Evolutionary conservation across 768 basidiomycete genomes (phyloP).

Genomic region (Hygrophorus pudorinus): DNA sequence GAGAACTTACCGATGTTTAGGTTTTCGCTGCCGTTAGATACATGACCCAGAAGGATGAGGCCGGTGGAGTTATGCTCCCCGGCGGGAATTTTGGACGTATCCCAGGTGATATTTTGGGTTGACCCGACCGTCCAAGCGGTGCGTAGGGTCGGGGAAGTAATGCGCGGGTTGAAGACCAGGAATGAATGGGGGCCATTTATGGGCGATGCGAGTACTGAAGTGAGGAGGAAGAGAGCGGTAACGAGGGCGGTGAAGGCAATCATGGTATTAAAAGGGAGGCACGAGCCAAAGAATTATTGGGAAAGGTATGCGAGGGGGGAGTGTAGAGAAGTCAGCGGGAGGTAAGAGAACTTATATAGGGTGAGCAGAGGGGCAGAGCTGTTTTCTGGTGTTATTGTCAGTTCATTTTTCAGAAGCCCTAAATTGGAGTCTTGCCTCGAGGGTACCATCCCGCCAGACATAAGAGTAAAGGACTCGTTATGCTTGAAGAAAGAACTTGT

Average conservation of each 20-base stretch:
- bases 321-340: not conserved
- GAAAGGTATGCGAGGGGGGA: too few relatives aligned
- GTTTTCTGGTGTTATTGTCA: not conserved
- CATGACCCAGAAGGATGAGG: slow-evolving; percentile 35
- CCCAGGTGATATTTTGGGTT: slow-evolving; percentile 34
- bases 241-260: slow-evolving; percentile 25
- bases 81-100: slow-evolving; percentile 27
- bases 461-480: too few relatives aligned
- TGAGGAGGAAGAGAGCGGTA: slow-evolving; percentile 18
- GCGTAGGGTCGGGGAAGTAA: slow-evolving; percentile 26
- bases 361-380: not conserved
- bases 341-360: not conserved
- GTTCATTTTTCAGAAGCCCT: too few relatives aligned
- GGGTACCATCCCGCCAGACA: too few relatives aligned
- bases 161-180: slow-evolving; percentile 30
- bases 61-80: slow-evolving; percentile 26
- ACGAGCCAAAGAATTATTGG: too few relatives aligned
- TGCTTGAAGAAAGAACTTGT: too few relatives aligned
- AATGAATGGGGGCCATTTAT: slow-evolving; percentile 14
- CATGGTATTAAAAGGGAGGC: slow-evolving; percentile 16
- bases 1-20: slow-evolving; percentile 35
- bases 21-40: slow-evolving; percentile 32
- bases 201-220: slow-evolving; percentile 16
- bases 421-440: too few relatives aligned
- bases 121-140: slow-evolving; percentile 28